Conservation (phyloP, 257 asterid species). For the Rubia yunnanensis region DNA sequence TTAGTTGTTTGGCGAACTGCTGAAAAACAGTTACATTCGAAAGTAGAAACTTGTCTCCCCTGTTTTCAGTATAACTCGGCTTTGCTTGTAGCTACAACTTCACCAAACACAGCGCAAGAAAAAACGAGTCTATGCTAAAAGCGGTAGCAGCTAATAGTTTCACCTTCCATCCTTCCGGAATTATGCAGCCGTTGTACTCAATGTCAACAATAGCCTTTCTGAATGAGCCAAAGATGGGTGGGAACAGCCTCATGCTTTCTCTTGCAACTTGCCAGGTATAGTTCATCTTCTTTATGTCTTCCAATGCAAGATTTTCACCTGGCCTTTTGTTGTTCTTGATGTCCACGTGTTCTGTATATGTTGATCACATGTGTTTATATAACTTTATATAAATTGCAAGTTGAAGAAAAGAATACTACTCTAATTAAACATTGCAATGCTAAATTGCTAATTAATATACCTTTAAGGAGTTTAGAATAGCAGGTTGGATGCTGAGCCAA, state of each 20-base stretch:
- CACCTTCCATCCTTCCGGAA: constrained; percentile 95
- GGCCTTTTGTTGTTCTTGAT: constrained; percentile 35
- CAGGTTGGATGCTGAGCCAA: constrained; percentile 60
- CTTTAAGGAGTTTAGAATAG: constrained; percentile 53
- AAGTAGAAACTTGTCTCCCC: no score
- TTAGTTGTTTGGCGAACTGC: no score
- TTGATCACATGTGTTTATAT: not conserved
- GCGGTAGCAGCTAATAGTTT: not conserved
- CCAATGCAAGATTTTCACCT: constrained; percentile 32
- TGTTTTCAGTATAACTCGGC: no score
- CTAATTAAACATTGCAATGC: no score
- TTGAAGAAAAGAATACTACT: not conserved
- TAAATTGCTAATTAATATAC: constrained; percentile 18
- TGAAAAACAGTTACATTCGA: no score
- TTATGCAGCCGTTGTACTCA: constrained; percentile 63
- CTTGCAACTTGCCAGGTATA: constrained; percentile 88
- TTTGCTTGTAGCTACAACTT: no score
- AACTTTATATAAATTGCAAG: not conserved
- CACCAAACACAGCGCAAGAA: no score
- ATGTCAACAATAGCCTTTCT: constrained; percentile 71
- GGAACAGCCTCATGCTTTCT: constrained; percentile 84
- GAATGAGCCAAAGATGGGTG: constrained; percentile 88
- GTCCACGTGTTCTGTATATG: constrained; percentile 46
- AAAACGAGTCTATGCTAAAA: not conserved
- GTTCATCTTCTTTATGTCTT: constrained; percentile 65